These are phyloP conservation scores for Pinguiococcus pyrenoidosus DNA, from an alignment of 108 stramenopile genomes.

Conservation along the genomic window DNA sequence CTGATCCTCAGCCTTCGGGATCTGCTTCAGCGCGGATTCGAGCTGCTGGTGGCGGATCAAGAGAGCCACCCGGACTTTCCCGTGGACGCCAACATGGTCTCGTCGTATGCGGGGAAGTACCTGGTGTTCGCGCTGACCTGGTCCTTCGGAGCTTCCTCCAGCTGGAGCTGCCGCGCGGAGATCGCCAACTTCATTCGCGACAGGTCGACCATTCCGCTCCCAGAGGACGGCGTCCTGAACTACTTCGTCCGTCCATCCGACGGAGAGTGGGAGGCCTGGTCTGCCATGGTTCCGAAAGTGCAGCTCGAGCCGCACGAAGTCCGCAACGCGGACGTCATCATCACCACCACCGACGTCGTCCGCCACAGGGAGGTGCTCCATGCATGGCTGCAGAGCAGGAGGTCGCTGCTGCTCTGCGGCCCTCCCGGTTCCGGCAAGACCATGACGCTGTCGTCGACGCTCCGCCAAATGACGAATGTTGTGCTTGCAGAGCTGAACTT, in stretches of 20 bases:
- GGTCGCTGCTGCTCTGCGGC: conserved; percentile 86
- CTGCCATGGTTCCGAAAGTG: conserved; percentile 71
- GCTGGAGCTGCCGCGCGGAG: too few relatives aligned
- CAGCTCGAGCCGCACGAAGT: conserved; percentile 89
- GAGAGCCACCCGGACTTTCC: conserved; percentile 91
- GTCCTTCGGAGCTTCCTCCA: conserved; percentile 78
- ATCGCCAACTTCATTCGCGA: too few relatives aligned
- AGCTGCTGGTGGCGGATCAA: conserved; percentile 68
- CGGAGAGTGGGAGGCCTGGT: conserved; percentile 86
- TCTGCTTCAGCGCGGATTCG: conserved; percentile 72
- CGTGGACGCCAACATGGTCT: neutral
- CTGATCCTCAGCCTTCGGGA: conserved; percentile 67
- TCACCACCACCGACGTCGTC: conserved; percentile 90
- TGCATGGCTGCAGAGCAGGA: conserved; percentile 75
- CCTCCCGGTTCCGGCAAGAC: conserved; percentile 95
- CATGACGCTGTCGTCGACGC: conserved; percentile 87
- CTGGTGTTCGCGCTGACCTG: conserved; percentile 76
- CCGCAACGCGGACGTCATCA: conserved; percentile 67
- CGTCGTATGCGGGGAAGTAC: conserved; percentile 78
- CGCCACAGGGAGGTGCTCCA: conserved; percentile 76
- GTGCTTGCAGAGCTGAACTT: conserved; percentile 84
- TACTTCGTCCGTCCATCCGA: too few relatives aligned
- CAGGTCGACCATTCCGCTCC: too few relatives aligned
- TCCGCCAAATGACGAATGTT: conserved; percentile 77
- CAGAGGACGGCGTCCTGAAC: too few relatives aligned